phyloP scores from a whole-genome alignment of 2,329 filamentous ascomycete genomes.

The Chaetomium sp. region DNA sequence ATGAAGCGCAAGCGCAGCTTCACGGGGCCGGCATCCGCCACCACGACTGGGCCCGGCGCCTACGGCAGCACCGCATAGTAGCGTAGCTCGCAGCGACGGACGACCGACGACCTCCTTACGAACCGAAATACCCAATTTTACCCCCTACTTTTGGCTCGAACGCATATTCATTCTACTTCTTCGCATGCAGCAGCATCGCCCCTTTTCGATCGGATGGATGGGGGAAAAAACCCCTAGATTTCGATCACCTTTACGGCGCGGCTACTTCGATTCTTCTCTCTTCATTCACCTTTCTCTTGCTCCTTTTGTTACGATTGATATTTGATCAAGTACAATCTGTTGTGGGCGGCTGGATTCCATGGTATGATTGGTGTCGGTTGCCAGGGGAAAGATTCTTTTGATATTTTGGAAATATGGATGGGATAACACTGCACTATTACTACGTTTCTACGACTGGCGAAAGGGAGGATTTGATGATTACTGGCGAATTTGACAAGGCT shows the following conservation, averaged over 20 bases:
- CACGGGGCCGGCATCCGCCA: constrained; percentile 32
- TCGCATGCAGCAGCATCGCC: neutral
- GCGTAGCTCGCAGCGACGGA: neutral
- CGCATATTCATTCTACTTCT: neutral
- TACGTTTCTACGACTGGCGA: constrained; percentile 22
- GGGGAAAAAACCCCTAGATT: too few relatives aligned
- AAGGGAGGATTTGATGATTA: neutral
- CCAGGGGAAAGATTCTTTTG: neutral
- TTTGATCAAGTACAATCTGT: neutral
- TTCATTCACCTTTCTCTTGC: neutral
- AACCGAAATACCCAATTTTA: constrained; percentile 12
- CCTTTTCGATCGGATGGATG: too few relatives aligned
- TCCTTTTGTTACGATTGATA: neutral
- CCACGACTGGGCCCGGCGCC: constrained; percentile 26
- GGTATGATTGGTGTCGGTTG: neutral
- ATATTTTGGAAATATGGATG: neutral
- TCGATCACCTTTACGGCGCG: too few relatives aligned
- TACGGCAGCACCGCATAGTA: constrained; percentile 32
- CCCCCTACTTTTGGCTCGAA: neutral
- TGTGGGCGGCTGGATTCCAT: neutral
- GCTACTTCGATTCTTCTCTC: neutral
- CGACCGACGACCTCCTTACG: neutral
- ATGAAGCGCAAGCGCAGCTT: constrained; percentile 47
- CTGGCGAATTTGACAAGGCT: neutral
- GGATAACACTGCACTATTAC: neutral